Conservation (phyloP, 768 basidiomycete genomes). For the Phlebiopsis gigantea region DNA sequence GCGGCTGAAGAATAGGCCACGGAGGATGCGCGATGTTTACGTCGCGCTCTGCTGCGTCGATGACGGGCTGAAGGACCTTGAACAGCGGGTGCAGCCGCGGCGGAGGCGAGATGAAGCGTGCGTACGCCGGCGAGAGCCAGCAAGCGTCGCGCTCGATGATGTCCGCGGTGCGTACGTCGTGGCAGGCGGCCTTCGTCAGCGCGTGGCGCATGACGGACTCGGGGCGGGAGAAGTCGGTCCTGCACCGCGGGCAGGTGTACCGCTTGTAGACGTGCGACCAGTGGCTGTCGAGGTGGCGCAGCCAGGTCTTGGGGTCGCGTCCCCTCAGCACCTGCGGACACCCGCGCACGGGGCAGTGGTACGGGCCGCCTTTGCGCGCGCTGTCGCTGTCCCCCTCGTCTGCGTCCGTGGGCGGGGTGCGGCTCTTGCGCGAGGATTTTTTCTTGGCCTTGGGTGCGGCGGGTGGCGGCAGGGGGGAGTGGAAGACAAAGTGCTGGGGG, state of each 20-base stretch:
- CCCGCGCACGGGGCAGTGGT: neutral
- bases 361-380: neutral
- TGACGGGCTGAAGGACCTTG: neutral
- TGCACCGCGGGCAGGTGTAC: slow-evolving; percentile 1
- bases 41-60: neutral
- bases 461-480: neutral
- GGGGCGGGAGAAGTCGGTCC: slow-evolving; percentile 2
- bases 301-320: slow-evolving; percentile 5
- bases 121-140: neutral
- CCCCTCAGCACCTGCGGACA: slow-evolving; percentile 4
- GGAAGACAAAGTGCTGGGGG: neutral
- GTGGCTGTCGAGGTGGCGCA: slow-evolving; percentile 5
- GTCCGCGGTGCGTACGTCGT: neutral
- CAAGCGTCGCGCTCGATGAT: neutral
- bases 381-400: neutral
- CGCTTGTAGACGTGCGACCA: slow-evolving; percentile 8
- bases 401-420: neutral
- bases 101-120: neutral
- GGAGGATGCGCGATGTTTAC: neutral
- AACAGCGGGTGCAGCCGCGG: neutral
- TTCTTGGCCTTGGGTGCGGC: neutral
- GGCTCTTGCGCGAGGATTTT: neutral
- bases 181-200: neutral
- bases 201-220: slow-evolving; percentile 5
- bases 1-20: neutral